Evolutionary conservation across 495 filamentous ascomycete species (phyloP).

Genomic region (Letharia lupina): DNA sequence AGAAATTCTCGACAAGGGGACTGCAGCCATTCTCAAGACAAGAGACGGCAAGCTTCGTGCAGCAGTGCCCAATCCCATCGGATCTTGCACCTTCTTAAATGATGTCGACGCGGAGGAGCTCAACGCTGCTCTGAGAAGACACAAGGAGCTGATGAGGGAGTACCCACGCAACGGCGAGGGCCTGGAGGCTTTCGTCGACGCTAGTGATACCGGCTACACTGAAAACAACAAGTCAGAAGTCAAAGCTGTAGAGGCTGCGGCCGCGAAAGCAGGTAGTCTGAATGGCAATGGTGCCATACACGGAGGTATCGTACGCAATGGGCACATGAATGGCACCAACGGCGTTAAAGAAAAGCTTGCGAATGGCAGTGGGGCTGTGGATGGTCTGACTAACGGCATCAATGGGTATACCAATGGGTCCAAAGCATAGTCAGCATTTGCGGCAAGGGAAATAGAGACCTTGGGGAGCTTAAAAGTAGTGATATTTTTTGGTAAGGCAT

Average conservation of each 20-base stretch:
- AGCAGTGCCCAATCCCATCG: slow-evolving; percentile 50
- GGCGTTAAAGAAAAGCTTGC: slow-evolving; percentile 22
- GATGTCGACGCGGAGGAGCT: slow-evolving; percentile 45
- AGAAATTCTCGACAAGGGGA: slow-evolving; percentile 48
- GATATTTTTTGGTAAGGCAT: neutral
- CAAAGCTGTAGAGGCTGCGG: slow-evolving; percentile 27
- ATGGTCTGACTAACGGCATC: slow-evolving; percentile 25
- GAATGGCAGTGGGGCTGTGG: slow-evolving; percentile 18
- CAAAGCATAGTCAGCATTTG: slow-evolving; percentile 15
- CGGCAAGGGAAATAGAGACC: neutral
- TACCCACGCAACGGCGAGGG: slow-evolving; percentile 51
- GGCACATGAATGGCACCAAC: slow-evolving; percentile 23
- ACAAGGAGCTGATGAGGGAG: slow-evolving; percentile 46
- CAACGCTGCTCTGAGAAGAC: slow-evolving; percentile 39
- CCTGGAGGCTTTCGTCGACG: slow-evolving; percentile 53
- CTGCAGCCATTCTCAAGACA: slow-evolving; percentile 54
- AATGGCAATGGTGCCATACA: slow-evolving; percentile 28
- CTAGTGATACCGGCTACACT: slow-evolving; percentile 51
- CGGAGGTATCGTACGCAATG: slow-evolving; percentile 25
- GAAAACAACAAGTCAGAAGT: slow-evolving; percentile 36
- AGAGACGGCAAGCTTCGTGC: slow-evolving; percentile 51
- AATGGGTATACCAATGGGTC: slow-evolving; percentile 27
- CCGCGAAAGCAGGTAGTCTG: slow-evolving; percentile 29
- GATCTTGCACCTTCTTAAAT: slow-evolving; percentile 50
- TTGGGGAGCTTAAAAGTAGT: neutral